Evolutionary conservation across 495 filamentous ascomycete species (phyloP).

Genomic region (Annulohypoxylon maeteangense): DNA sequence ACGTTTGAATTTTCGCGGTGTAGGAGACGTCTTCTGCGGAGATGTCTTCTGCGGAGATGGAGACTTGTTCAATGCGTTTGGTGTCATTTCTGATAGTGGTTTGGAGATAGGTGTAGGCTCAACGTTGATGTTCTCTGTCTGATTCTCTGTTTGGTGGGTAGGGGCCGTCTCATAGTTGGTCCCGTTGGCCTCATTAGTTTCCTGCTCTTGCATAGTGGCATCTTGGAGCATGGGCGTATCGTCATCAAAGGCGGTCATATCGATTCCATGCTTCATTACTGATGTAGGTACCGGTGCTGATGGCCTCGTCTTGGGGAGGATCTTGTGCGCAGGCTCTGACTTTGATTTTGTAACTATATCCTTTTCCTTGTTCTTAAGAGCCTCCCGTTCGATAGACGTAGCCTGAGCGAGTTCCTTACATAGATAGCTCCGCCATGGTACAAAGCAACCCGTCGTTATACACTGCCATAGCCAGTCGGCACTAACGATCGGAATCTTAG

Average conservation of each 20-base stretch:
- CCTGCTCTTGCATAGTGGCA: neutral
- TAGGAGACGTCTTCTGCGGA: slow-evolving; percentile 9
- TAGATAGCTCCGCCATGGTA: slow-evolving; percentile 52
- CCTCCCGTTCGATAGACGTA: neutral
- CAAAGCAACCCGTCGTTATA: slow-evolving; percentile 60
- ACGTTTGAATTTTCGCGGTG: slow-evolving; percentile 31
- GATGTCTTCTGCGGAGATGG: slow-evolving; percentile 32
- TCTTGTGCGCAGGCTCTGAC: slow-evolving; percentile 25
- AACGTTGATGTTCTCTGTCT: slow-evolving; percentile 21
- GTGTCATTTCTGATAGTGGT: slow-evolving; percentile 54
- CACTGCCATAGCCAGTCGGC: slow-evolving; percentile 86
- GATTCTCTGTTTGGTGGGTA: slow-evolving; percentile 47
- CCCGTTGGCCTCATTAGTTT: slow-evolving; percentile 2
- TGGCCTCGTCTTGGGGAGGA: slow-evolving; percentile 6
- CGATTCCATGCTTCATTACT: slow-evolving; percentile 38
- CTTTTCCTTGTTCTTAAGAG: slow-evolving; percentile 6
- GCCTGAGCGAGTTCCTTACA: slow-evolving; percentile 51
- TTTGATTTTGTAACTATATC: slow-evolving; percentile 24
- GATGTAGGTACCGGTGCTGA: slow-evolving; percentile 13
- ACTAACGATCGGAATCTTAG: slow-evolving; percentile 80
- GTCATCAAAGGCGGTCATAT: slow-evolving; percentile 46
- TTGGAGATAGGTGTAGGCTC: slow-evolving; percentile 28
- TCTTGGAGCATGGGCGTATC: slow-evolving; percentile 15
- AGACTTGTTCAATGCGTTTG: slow-evolving; percentile 53
- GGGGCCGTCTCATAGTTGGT: slow-evolving; percentile 45